Evolutionary conservation across 2,329 filamentous ascomycete species (phyloP).

Genomic region (Sphaceloma murrayae): DNA sequence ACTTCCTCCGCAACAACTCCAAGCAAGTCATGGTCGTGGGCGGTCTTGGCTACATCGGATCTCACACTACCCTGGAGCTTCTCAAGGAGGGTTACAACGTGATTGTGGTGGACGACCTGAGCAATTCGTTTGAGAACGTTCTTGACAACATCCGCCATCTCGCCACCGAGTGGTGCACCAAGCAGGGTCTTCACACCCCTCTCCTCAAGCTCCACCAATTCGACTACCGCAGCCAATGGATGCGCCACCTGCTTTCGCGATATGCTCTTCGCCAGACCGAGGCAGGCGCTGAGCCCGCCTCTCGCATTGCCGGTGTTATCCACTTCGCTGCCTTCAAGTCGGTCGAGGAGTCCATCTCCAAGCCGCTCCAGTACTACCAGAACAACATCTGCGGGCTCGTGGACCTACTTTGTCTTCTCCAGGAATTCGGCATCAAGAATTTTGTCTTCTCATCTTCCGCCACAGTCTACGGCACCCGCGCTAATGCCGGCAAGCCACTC

Average conservation of each 20-base stretch:
- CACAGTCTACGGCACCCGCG: slow-evolving; percentile 49
- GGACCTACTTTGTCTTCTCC: slow-evolving; percentile 48
- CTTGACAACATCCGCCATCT: slow-evolving; percentile 31
- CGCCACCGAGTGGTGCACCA: slow-evolving; percentile 31
- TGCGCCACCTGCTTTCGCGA: slow-evolving; percentile 25
- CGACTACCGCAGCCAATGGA: slow-evolving; percentile 30
- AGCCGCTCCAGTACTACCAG: slow-evolving; percentile 54
- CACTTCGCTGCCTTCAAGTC: slow-evolving; percentile 62
- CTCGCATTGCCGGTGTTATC: slow-evolving; percentile 53
- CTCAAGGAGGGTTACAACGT: slow-evolving; percentile 47
- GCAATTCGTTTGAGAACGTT: slow-evolving; percentile 37
- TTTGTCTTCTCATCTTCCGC: slow-evolving; percentile 61
- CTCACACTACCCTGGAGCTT: slow-evolving; percentile 46
- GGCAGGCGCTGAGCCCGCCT: slow-evolving; percentile 31
- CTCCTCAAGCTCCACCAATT: slow-evolving; percentile 39
- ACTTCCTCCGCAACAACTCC: slow-evolving; percentile 14
- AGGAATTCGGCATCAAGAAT: slow-evolving; percentile 52
- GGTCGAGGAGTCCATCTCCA: slow-evolving; percentile 52
- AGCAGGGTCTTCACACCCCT: slow-evolving; percentile 35
- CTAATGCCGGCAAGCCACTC: slow-evolving; percentile 22
- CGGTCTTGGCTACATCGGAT: slow-evolving; percentile 48
- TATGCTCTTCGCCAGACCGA: slow-evolving; percentile 22
- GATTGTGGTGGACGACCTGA: slow-evolving; percentile 37
- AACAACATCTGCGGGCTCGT: slow-evolving; percentile 59
- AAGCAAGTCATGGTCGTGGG: slow-evolving; percentile 43